phyloP scores from a whole-genome alignment of 2,329 filamentous ascomycete genomes.

The Metarhizium sp. region DNA sequence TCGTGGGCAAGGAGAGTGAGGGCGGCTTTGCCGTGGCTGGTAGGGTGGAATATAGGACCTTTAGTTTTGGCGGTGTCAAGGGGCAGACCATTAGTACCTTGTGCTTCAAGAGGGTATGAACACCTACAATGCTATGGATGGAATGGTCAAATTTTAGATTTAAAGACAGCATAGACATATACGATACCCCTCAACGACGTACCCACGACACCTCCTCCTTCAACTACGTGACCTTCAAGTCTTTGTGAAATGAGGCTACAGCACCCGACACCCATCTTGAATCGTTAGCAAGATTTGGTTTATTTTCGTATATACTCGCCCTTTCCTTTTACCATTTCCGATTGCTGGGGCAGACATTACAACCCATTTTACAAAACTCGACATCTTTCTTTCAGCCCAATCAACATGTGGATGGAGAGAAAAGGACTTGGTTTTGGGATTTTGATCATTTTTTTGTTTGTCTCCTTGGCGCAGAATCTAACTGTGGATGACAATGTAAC shows the following conservation, averaged over 20 bases:
- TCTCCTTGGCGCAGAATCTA: neutral
- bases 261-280: neutral
- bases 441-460: neutral
- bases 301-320: neutral
- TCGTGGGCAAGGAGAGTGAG: slow-evolving; percentile 32
- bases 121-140: neutral
- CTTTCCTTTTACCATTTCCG: neutral
- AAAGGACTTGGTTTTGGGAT: neutral
- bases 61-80: slow-evolving; percentile 80
- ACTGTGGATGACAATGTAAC: slow-evolving; percentile 23
- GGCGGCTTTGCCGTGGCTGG: slow-evolving; percentile 51
- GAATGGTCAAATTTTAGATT: neutral
- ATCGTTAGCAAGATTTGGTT: neutral
- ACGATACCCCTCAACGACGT: neutral
- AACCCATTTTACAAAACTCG: neutral
- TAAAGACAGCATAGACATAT: neutral
- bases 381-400: neutral
- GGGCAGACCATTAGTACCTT: slow-evolving; percentile 84
- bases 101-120: slow-evolving; percentile 54
- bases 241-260: neutral
- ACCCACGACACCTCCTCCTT: neutral
- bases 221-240: neutral
- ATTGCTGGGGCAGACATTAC: neutral
- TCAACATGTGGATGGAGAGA: neutral
- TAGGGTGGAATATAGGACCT: slow-evolving; percentile 71